Percentiles rank a stretch among this genome's conserved stretches.
Evolutionary conservation across 192 early-diverging fungal species (phyloP).

Genomic region (Linnemannia schmuckeri): DNA sequence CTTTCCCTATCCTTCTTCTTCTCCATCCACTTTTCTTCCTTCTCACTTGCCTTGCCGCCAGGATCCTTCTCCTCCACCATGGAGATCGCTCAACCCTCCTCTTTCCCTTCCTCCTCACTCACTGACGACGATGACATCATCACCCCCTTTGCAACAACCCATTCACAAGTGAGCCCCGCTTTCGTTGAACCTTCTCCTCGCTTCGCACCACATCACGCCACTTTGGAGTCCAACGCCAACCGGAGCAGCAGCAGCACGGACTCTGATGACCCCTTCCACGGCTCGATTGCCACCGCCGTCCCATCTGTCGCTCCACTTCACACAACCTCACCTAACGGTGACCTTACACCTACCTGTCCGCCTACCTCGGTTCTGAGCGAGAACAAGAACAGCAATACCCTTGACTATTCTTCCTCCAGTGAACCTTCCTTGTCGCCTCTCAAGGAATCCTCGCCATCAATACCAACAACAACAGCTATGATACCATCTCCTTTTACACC

Average conservation of each 20-base stretch:
- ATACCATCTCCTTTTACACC: not conserved
- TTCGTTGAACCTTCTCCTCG: not conserved
- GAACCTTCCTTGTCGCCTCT: not conserved
- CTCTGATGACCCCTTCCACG: not conserved
- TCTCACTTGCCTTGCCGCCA: not conserved
- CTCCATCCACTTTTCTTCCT: conserved; percentile 10
- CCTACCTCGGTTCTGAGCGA: not conserved
- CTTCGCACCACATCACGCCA: not conserved
- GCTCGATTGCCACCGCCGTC: not conserved
- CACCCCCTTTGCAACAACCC: not conserved
- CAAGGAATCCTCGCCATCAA: not conserved
- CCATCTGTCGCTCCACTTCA: not conserved
- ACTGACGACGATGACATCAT: conserved; percentile 10
- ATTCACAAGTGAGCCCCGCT: not conserved
- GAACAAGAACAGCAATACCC: not conserved
- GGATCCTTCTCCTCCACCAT: not conserved
- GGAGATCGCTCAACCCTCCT: not conserved
- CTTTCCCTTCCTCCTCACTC: not conserved
- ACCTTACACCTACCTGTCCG: not conserved
- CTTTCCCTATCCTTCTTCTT: not conserved
- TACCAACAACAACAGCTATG: not conserved
- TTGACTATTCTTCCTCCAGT: not conserved
- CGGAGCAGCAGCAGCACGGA: not conserved
- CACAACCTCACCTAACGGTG: not conserved
- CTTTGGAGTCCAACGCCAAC: not conserved